Evolutionary conservation across 306 rosid species (phyloP), one percentile per base, ranked within the genome.

Genomic region (Psophocarpus tetragonolobus): DNA sequence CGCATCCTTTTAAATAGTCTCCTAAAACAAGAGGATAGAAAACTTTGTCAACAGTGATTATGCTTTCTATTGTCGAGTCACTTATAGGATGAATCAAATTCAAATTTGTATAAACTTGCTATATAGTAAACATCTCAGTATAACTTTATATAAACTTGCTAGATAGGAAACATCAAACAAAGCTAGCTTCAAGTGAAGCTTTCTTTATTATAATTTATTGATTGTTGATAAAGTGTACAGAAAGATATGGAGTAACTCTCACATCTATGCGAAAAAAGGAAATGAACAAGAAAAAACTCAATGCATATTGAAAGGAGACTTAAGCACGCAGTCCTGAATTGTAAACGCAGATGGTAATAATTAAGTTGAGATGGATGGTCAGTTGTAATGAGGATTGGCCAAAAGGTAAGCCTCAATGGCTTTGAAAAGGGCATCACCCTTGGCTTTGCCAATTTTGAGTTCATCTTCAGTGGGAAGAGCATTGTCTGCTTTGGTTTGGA

Each of bases 391-490:
- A 21, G 83, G 85, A 74, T 81, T 54, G 12, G 83, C 85, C 80
- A 81, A 58, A 74, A 84, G 71, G n/a, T 80, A 84, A 14, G 42
- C 80, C 27, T 84, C 88, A n/a, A 84, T 51, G 75, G 83, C 85
- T 78, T 77, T 84, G 78, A 84, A 84, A 29, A 84, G 83, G 6
- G 65, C 77, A 29, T 84, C 87, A 1, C 80, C 77, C 74, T 53
- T 84, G 8, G 78, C 78, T 21, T 84, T 84, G 1, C 83, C 85
- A 21, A 3, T 47, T 36, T 80, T 66, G 66, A 76, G n/a, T 0
- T 56, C 33, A 1, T 56, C 33, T 56, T 56, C 33, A 0, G 23
- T 5, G n/a, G 63, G 63, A 5, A 12, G 15, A 4, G 65, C 65
- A 58, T n/a, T n/a, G n/a, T 58, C 65, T 26, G 38, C 65, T 58